Evolutionary conservation across 2,329 filamentous ascomycete genomes (phyloP), one percentile per base, ranked within the genome.

Genomic region (Tothia fuscella): DNA sequence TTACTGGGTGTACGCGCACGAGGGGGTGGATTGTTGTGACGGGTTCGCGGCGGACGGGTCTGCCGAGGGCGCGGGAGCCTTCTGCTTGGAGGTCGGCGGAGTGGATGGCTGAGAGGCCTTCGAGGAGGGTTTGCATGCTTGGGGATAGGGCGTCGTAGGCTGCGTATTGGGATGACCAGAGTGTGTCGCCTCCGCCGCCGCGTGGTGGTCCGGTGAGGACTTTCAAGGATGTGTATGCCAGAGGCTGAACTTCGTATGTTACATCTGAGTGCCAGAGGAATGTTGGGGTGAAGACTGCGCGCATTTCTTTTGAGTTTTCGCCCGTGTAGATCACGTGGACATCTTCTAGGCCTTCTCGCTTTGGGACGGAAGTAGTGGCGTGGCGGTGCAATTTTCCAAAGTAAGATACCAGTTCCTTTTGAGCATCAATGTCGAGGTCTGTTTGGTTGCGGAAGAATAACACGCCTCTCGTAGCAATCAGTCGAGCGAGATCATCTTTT

Each of bases 181-280:
- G 64, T 0, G 87, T 94, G 56, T 94, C 87, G 36, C 87, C 88
- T 17, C 72, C 72, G 9, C 67, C 72, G 24, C 87, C 87, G 1
- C 76, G 79, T 28, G 74, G 68, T 1, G 87, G 87, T 33, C 75
- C 79, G 54, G 94, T 86, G 14, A 95, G 72, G 38, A 87, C 70
- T 56, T 93, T 93, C 25, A 94, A 62, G 62, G 94, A 93, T 0
- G 88, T 93, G 0, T 86, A 93, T 22, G 86, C 85, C 0, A 87
- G 86, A 2, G 87, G 86, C 62, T 95, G 87, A 49, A 74, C 66
- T 65, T 94, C 88, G 56, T 93, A 94, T 0, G 72, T 74, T 2
- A 93, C 80, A 50, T 94, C 87, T 0, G 79, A 83, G 63, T 94
- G 87, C 86, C 86, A 94, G 6, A 83, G 83, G 2, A 91, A 78